These are phyloP conservation scores for Tolypocladium tropicale DNA, from an alignment of 2,329 filamentous ascomycete genomes.

Conservation along the genomic window DNA sequence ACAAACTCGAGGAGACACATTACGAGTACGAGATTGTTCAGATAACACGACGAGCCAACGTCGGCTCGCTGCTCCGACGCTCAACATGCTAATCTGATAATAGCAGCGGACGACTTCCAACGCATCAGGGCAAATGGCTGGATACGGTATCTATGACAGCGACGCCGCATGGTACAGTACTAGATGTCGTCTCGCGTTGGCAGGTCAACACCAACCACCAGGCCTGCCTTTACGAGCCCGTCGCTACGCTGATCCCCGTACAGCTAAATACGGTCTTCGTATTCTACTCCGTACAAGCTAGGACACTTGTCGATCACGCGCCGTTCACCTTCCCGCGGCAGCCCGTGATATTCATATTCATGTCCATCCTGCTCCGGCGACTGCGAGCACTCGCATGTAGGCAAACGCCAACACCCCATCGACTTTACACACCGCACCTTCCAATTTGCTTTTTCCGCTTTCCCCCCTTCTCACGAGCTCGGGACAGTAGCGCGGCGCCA, in stretches of 20 bases:
- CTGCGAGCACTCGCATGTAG: too few species aligned
- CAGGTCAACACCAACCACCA: neutral
- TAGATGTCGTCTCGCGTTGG: neutral
- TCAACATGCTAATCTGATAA: too few species aligned
- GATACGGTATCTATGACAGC: too few species aligned
- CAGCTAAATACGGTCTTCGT: neutral
- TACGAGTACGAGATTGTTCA: neutral
- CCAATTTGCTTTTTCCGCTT: neutral
- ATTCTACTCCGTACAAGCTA: too few species aligned
- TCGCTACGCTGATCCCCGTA: neutral
- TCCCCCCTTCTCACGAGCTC: neutral
- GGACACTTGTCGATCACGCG: too few species aligned
- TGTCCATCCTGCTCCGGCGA: neutral
- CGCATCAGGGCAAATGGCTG: too few species aligned
- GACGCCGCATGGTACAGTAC: too few species aligned
- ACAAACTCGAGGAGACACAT: neutral
- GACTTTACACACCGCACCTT: neutral
- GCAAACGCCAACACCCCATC: neutral
- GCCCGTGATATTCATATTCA: neutral
- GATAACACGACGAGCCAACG: neutral
- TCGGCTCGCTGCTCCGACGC: neutral
- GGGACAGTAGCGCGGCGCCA: neutral
- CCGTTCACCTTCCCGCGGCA: neutral
- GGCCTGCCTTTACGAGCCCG: neutral
- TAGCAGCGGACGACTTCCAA: too few species aligned